Percentiles rank a stretch among this genome's conserved stretches.
Evolutionary conservation across 2,329 filamentous ascomycete genomes (phyloP).

Genomic region (Daldinia sp.): DNA sequence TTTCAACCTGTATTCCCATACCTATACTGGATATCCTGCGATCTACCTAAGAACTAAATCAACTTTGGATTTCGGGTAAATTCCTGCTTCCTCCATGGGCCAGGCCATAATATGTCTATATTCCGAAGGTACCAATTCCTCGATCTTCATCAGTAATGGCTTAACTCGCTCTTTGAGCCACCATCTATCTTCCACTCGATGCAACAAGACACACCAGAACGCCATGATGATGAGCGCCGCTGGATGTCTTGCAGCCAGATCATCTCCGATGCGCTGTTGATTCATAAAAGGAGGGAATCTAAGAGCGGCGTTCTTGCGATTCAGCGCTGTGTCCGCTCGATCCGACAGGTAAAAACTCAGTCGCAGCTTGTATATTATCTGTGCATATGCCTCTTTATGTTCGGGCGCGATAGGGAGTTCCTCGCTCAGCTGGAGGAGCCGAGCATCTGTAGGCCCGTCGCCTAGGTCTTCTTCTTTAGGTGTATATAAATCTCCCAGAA

Average conservation of each 20-base stretch:
- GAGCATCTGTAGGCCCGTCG: slow-evolving; percentile 24
- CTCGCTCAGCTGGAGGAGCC: slow-evolving; percentile 10
- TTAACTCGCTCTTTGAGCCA: slow-evolving; percentile 32
- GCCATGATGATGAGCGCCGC: slow-evolving; percentile 40
- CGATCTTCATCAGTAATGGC: slow-evolving; percentile 31
- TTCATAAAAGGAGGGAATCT: slow-evolving; percentile 30
- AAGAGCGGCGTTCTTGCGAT: slow-evolving; percentile 39
- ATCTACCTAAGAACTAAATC: not conserved
- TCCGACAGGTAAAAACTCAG: slow-evolving; percentile 38
- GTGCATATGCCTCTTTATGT: slow-evolving; percentile 16
- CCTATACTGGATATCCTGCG: too few relatives aligned
- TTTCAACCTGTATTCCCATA: too few relatives aligned
- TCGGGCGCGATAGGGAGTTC: slow-evolving; percentile 15
- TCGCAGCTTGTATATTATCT: slow-evolving; percentile 31
- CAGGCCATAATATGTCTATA: slow-evolving; percentile 24
- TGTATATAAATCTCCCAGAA: slow-evolving; percentile 32
- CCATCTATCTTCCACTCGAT: slow-evolving; percentile 38
- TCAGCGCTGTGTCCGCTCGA: slow-evolving; percentile 18
- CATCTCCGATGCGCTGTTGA: slow-evolving; percentile 19
- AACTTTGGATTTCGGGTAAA: not conserved
- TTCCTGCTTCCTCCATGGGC: slow-evolving; percentile 24
- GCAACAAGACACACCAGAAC: slow-evolving; percentile 41
- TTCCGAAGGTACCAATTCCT: slow-evolving; percentile 26
- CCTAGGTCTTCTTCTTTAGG: slow-evolving; percentile 21
- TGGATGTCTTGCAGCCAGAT: slow-evolving; percentile 28